These are phyloP conservation scores for Monilinia vaccinii-corymbosi DNA, from an alignment of 2,329 filamentous ascomycete genomes.

Conservation along the genomic window DNA sequence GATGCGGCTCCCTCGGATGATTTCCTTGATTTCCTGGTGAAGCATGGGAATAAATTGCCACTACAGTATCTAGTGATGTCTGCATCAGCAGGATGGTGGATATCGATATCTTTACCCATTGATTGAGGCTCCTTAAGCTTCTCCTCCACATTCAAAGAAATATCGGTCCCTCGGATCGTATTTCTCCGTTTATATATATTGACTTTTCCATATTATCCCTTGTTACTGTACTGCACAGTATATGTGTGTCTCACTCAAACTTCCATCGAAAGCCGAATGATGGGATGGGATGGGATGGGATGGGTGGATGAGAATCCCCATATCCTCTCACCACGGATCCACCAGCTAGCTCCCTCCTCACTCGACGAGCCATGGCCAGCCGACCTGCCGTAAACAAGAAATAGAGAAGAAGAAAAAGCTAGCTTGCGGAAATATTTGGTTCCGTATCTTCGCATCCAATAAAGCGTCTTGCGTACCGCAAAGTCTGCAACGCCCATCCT, in stretches of 20 bases:
- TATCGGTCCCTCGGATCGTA: neutral
- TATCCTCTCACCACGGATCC: too few relatives aligned
- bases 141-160: neutral
- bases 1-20: neutral
- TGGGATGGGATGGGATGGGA: too few relatives aligned
- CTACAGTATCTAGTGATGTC: neutral
- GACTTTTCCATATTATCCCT: neutral
- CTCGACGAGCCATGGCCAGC: too few relatives aligned
- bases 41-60: neutral
- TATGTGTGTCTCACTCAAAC: neutral
- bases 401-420: too few relatives aligned
- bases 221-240: neutral
- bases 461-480: too few relatives aligned
- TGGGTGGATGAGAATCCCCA: too few relatives aligned
- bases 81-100: neutral
- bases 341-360: too few relatives aligned
- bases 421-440: neutral
- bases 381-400: neutral
- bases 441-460: neutral
- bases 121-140: constrained; percentile 2
- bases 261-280: neutral
- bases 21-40: neutral
- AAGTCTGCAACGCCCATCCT: too few relatives aligned
- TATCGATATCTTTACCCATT: neutral
- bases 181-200: neutral